Evolutionary conservation across 768 basidiomycete species (phyloP).

Genomic region (Suillus clintonianus): DNA sequence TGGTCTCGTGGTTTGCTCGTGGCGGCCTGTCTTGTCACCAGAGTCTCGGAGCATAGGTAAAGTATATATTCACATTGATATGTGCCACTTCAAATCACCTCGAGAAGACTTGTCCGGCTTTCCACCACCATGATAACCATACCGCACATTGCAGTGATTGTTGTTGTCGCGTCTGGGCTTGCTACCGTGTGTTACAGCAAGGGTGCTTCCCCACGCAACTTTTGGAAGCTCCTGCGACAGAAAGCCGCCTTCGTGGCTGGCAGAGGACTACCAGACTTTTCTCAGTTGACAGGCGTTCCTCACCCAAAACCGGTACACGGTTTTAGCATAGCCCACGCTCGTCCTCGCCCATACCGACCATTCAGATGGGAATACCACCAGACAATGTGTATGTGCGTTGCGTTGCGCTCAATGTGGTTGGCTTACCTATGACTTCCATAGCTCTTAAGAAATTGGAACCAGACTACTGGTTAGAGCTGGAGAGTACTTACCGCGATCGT

Average conservation of each 20-base stretch:
- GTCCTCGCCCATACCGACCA: constrained; percentile 54
- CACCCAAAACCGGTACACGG: constrained; percentile 40
- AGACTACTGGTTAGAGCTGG: constrained; percentile 60
- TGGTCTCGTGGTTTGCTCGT: not conserved
- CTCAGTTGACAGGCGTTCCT: constrained; percentile 45
- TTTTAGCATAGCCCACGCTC: constrained; percentile 46
- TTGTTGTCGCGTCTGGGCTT: constrained; percentile 9
- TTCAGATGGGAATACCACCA: constrained; percentile 60
- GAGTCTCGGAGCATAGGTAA: no score
- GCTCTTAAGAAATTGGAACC: constrained; percentile 51
- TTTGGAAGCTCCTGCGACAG: not conserved
- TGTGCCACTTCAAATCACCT: not conserved
- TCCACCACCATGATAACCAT: constrained; percentile 11
- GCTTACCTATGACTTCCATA: constrained; percentile 8
- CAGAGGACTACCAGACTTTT: constrained; percentile 36
- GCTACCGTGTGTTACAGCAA: not conserved
- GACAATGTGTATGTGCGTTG: constrained; percentile 48
- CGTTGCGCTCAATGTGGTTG: not conserved
- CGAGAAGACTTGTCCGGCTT: not conserved
- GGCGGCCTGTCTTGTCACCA: not conserved
- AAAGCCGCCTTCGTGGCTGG: constrained; percentile 4
- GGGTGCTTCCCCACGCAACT: not conserved
- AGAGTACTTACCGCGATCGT: constrained; percentile 49
- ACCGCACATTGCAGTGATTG: constrained; percentile 2
- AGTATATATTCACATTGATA: not conserved